Percentiles rank a stretch among this genome's conserved stretches.
Evolutionary conservation across 2,329 filamentous ascomycete species (phyloP).

Genomic region (Calonectria pseudoturangicola): DNA sequence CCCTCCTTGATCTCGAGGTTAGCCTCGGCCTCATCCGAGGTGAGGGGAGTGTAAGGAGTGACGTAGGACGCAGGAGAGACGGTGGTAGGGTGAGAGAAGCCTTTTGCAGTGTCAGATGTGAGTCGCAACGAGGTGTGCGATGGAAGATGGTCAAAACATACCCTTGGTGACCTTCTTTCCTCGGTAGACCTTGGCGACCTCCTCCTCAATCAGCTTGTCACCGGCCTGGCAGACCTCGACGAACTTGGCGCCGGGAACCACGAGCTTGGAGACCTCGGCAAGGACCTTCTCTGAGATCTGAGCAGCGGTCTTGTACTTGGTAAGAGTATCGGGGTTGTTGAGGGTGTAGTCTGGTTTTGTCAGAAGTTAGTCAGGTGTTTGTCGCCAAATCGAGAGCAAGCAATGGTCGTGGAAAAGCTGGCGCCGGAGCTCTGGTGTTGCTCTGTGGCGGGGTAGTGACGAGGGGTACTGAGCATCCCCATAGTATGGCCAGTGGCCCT

Average conservation of each 20-base stretch:
- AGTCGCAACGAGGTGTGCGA: constrained; percentile 14
- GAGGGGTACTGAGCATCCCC: constrained; percentile 50
- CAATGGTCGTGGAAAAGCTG: constrained; percentile 12
- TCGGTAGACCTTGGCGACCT: constrained; percentile 96
- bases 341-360: constrained; percentile 86
- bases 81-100: constrained; percentile 94
- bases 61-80: constrained; percentile 95
- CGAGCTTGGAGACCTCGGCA: constrained; percentile 84
- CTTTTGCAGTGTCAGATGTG: constrained; percentile 64
- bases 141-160: constrained; percentile 61
- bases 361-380: constrained; percentile 10
- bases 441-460: constrained; percentile 48
- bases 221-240: constrained; percentile 96
- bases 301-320: constrained; percentile 98
- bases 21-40: constrained; percentile 90
- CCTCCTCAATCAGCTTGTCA: constrained; percentile 95
- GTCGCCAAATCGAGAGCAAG: constrained; percentile 25
- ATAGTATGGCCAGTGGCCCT: constrained; percentile 49
- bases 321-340: constrained; percentile 94
- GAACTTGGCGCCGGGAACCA: constrained; percentile 92
- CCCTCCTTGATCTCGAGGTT: constrained; percentile 85
- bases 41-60: constrained; percentile 96
- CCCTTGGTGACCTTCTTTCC: constrained; percentile 98
- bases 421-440: constrained; percentile 8
- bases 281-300: constrained; percentile 97